These are phyloP conservation scores for Ceratobasidium sp. DNA, from an alignment of 1,284 basidiomycete species.

Conservation along the genomic window DNA sequence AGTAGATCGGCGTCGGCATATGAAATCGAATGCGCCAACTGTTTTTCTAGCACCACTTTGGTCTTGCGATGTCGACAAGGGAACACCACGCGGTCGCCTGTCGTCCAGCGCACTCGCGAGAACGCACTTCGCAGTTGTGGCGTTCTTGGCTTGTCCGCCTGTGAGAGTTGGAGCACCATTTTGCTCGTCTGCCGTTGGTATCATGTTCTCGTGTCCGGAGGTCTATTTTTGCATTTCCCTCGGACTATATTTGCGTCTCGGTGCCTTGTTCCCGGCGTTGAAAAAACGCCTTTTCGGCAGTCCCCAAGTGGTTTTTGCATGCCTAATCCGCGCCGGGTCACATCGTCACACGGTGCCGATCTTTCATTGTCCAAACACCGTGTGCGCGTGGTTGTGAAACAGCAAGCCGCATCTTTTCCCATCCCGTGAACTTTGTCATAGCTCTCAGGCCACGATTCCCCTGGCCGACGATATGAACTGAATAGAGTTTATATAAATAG, in stretches of 20 bases:
- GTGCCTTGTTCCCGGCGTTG: constrained; percentile 14
- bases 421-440: constrained; percentile 7
- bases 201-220: too few relatives aligned
- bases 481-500: constrained; percentile 27
- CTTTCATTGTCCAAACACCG: constrained; percentile 18
- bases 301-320: neutral
- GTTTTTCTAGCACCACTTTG: constrained; percentile 5
- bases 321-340: constrained; percentile 28
- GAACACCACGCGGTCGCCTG: constrained; percentile 8
- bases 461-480: neutral
- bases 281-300: constrained; percentile 7
- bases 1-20: constrained; percentile 16
- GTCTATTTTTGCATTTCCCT: constrained; percentile 1
- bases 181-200: too few relatives aligned
- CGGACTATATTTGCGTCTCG: constrained; percentile 8
- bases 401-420: constrained; percentile 12
- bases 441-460: neutral
- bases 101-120: neutral
- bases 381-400: constrained; percentile 20
- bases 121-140: neutral
- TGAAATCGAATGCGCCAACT: constrained; percentile 15
- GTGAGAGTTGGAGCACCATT: too few relatives aligned
- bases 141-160: constrained; percentile 3
- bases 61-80: constrained; percentile 36
- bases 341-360: neutral